Conservation (phyloP, 225 moss, liverwort and hornwort species). For the Neckera pumila region DNA sequence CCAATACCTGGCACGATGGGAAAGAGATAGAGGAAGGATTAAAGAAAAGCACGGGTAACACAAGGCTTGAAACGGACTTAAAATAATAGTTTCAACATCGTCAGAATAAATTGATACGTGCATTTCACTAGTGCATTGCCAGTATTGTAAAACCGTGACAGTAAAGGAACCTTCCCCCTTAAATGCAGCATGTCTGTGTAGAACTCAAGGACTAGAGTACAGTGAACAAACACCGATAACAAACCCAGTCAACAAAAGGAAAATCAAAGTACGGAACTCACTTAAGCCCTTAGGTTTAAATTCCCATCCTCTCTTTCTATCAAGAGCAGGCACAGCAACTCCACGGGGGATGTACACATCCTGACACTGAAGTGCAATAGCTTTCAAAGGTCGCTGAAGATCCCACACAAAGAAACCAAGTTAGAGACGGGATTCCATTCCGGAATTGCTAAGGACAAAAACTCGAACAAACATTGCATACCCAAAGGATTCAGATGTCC, state of each 20-base stretch:
- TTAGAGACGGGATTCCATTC: not conserved
- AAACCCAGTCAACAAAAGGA: not conserved
- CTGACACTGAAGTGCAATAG: constrained; percentile 68
- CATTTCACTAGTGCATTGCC: not conserved
- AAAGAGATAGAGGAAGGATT: not conserved
- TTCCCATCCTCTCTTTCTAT: constrained; percentile 72
- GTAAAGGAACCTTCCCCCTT: not conserved
- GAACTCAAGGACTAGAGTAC: not conserved
- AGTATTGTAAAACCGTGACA: not conserved
- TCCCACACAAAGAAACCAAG: not conserved
- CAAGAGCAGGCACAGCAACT: constrained; percentile 79
- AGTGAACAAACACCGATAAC: not conserved
- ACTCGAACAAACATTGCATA: not conserved
- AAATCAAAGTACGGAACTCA: not conserved
- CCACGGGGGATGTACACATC: constrained; percentile 98
- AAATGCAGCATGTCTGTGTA: not conserved
- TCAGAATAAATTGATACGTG: not conserved
- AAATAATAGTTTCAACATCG: not conserved
- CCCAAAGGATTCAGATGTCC: not conserved
- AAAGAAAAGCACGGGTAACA: not conserved
- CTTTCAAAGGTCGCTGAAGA: constrained; percentile 75
- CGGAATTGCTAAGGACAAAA: not conserved
- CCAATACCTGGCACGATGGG: constrained; percentile 35
- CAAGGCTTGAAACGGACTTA: not conserved
- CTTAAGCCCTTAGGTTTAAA: constrained; percentile 68